A percentile compares a stretch with the other conserved stretches of the same genome.
Evolutionary conservation across 257 asterid species (phyloP).

Genomic region (Scutellaria galericulata): DNA sequence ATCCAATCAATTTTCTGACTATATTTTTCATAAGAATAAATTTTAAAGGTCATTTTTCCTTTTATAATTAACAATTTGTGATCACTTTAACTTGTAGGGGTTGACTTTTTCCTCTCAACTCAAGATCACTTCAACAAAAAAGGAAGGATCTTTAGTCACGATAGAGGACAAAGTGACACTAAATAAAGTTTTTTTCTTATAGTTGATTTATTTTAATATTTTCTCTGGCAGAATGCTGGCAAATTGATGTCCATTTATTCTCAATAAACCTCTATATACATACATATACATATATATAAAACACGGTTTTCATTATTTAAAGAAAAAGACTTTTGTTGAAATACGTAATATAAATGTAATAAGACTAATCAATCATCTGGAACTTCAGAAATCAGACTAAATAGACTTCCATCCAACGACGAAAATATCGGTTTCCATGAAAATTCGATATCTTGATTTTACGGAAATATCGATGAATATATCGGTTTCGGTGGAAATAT

Average conservation of each 20-base stretch:
- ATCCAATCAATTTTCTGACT: too few species aligned
- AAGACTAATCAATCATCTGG: too few species aligned
- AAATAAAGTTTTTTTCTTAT: slow-evolving; percentile 8
- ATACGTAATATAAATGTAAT: too few species aligned
- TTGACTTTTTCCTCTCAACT: slow-evolving; percentile 16
- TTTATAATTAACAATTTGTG: background rate
- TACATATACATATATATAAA: too few species aligned
- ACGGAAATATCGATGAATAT: too few species aligned
- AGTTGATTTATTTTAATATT: slow-evolving; percentile 20
- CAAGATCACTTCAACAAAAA: background rate
- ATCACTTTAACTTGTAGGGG: slow-evolving; percentile 9
- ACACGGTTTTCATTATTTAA: background rate
- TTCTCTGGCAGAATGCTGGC: slow-evolving; percentile 18
- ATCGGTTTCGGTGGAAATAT: too few species aligned
- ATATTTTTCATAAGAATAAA: background rate
- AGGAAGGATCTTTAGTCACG: background rate
- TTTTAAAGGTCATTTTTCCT: too few species aligned
- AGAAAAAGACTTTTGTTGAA: too few species aligned
- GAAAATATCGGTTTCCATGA: too few species aligned
- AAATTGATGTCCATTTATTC: background rate
- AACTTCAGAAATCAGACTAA: too few species aligned
- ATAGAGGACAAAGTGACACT: slow-evolving; percentile 3
- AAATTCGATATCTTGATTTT: too few species aligned
- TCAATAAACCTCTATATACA: background rate
- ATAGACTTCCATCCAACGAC: too few species aligned